Evolutionary conservation across 1,284 basidiomycete species (phyloP), one percentile per base, ranked within the genome.

Genomic region (Cryptococcus hybrid): DNA sequence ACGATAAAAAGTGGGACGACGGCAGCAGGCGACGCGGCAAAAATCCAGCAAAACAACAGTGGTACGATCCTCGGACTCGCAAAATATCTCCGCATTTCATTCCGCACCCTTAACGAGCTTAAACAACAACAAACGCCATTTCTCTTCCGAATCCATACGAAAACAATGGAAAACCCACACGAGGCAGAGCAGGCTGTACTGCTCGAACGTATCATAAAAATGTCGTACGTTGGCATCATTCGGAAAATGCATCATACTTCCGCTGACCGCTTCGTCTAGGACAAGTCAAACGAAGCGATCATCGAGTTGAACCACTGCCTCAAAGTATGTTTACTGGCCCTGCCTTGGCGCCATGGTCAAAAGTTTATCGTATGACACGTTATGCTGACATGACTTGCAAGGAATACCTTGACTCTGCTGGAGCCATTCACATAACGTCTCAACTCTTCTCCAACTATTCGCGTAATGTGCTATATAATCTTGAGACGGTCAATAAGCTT

Each of bases 111-210:
- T 52, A 11, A 34, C n/a, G 18, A 11, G n/a, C 30, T 9, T 30
- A 35, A 43, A 44, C 51, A 30, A 52, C 24, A 13, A 44, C 36
- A 24, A 36, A 30, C 45, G 38, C 13, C 30, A n/a, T n/a, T 46
- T 7, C 9, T 12, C 18, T 55, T 30, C 24, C 38, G 34, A n/a
- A 15, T 34, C 30, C 24, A 36, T 39, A 7, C 55, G 52, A 43
- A 34, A 40, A 48, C 18, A 51, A 92, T 93, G 90, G 89, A 92
- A 78, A 92, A 92, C 74, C 90, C 89, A 34, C 90, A 95, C 71
- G 90, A 92, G 60, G 90, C 93, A 76, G 83, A 90, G 59, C 92
- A 96, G 74, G 90, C 89, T 38, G 85, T 92, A 42, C 83, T 95
- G 38, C 82, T 95, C 3, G 90, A 93, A 68, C 84, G 92, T 35